Evolutionary conservation across 2,329 filamentous ascomycete genomes (phyloP).

Genomic region (Didymella segeticola): DNA sequence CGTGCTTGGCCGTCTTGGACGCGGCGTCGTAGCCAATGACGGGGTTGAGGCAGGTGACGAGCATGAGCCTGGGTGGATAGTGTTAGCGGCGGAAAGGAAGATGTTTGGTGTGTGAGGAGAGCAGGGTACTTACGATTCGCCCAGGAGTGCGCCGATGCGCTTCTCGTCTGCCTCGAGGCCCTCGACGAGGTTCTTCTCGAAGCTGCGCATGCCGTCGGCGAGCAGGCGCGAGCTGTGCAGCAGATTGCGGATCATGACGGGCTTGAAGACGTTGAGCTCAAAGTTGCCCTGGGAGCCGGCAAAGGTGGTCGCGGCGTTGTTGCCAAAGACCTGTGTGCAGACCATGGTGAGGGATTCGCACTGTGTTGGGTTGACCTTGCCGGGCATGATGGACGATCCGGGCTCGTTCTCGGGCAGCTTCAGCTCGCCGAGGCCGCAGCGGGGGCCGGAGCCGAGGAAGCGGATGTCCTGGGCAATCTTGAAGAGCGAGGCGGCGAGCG

Average conservation of each 20-base stretch:
- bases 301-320: conserved; percentile 90
- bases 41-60: conserved; percentile 77
- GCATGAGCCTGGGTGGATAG: conserved; percentile 78
- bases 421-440: conserved; percentile 94
- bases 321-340: conserved; percentile 96
- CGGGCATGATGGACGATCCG: conserved; percentile 97
- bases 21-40: conserved; percentile 43
- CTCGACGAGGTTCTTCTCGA: conserved; percentile 89
- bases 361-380: conserved; percentile 99
- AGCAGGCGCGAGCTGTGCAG: conserved; percentile 90
- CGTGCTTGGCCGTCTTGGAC: conserved; percentile 65
- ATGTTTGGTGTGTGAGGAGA: background rate
- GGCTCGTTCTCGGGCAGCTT: conserved; percentile 97
- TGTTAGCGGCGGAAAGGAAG: conserved; percentile 13
- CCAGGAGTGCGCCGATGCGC: conserved; percentile 86
- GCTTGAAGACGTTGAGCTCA: conserved; percentile 99
- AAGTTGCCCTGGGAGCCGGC: conserved; percentile 98
- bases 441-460: conserved; percentile 93
- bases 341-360: conserved; percentile 98
- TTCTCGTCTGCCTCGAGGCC: conserved; percentile 93
- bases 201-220: conserved; percentile 90
- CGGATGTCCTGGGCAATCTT: conserved; percentile 99
- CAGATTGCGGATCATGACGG: conserved; percentile 91
- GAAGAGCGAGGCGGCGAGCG: conserved; percentile 86
- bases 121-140: conserved; percentile 76